Percentiles rank a stretch among this genome's conserved stretches.
Evolutionary conservation across 306 rosid species (phyloP).

Genomic region (Casuarina cunninghamiana): DNA sequence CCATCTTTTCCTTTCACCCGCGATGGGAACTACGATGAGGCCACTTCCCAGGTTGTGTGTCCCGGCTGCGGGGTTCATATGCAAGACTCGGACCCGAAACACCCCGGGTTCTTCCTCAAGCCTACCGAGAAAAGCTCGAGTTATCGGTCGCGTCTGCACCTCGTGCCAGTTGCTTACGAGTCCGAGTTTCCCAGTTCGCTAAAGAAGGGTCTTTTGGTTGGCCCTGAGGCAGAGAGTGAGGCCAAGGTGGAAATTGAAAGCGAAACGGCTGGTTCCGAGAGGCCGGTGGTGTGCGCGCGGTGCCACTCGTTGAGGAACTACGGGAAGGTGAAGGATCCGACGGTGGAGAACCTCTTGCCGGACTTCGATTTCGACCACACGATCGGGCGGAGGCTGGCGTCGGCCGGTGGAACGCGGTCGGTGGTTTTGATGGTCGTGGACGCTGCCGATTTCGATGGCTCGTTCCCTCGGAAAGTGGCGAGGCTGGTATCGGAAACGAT

Average conservation of each 20-base stretch:
- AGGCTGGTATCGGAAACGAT: slow-evolving; percentile 67
- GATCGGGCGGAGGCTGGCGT: slow-evolving; percentile 70
- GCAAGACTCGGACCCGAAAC: slow-evolving; percentile 68
- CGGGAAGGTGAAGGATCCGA: slow-evolving; percentile 85
- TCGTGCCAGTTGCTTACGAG: slow-evolving; percentile 54
- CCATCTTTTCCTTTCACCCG: slow-evolving; percentile 47
- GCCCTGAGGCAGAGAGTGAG: slow-evolving; percentile 32
- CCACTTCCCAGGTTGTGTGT: slow-evolving; percentile 50
- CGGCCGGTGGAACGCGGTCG: slow-evolving; percentile 59
- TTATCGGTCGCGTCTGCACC: slow-evolving; percentile 52
- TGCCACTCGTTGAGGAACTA: slow-evolving; percentile 91
- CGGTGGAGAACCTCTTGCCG: slow-evolving; percentile 79
- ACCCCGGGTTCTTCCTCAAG: slow-evolving; percentile 78
- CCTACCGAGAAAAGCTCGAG: slow-evolving; percentile 66
- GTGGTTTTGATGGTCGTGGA: slow-evolving; percentile 89
- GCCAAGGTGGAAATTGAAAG: slow-evolving; percentile 15
- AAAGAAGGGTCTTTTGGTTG: slow-evolving; percentile 62
- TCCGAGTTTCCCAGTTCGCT: slow-evolving; percentile 68
- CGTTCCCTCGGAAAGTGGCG: slow-evolving; percentile 80
- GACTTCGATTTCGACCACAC: slow-evolving; percentile 90
- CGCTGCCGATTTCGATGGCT: slow-evolving; percentile 83
- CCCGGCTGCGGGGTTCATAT: slow-evolving; percentile 91
- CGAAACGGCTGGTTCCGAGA: slow-evolving; percentile 31
- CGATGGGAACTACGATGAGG: slow-evolving; percentile 82
- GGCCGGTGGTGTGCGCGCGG: slow-evolving; percentile 81